Conservation (phyloP, 148 eudicot species). For the Silene conica region DNA sequence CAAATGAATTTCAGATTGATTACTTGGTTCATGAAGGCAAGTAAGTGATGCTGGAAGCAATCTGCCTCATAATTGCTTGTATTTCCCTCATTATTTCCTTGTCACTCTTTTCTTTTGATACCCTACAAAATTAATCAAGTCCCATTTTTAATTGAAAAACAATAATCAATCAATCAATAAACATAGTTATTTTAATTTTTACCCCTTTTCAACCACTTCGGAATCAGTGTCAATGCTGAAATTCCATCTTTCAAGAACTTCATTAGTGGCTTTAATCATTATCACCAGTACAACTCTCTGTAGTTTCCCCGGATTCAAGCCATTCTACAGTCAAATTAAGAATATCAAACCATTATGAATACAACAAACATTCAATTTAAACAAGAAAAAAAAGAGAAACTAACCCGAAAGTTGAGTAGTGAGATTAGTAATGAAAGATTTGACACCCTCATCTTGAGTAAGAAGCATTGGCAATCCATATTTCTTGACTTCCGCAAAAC, state of each 20-base stretch:
- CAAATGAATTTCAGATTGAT: constrained; percentile 40
- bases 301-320: constrained; percentile 90
- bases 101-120: constrained; percentile 92
- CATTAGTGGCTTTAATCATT: constrained; percentile 75
- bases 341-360: not conserved
- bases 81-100: constrained; percentile 99
- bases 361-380: not conserved
- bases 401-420: constrained; percentile 81
- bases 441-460: constrained; percentile 91
- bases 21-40: constrained; percentile 90
- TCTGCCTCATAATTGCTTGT: constrained; percentile 98
- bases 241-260: constrained; percentile 97
- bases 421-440: constrained; percentile 71
- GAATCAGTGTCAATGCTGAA: constrained; percentile 87
- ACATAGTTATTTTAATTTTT: constrained; percentile 4
- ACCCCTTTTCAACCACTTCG: constrained; percentile 89
- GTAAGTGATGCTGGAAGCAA: constrained; percentile 92
- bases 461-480: constrained; percentile 92
- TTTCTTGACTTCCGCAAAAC: constrained; percentile 81
- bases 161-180: not conserved
- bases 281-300: constrained; percentile 90
- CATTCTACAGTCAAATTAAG: constrained; percentile 49
- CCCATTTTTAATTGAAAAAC: not conserved
- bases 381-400: not conserved
- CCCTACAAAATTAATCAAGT: constrained; percentile 36